Evolutionary conservation across 495 filamentous ascomycete species (phyloP), one percentile per base, ranked within the genome.

Genomic region (Wilcoxina mikolae): DNA sequence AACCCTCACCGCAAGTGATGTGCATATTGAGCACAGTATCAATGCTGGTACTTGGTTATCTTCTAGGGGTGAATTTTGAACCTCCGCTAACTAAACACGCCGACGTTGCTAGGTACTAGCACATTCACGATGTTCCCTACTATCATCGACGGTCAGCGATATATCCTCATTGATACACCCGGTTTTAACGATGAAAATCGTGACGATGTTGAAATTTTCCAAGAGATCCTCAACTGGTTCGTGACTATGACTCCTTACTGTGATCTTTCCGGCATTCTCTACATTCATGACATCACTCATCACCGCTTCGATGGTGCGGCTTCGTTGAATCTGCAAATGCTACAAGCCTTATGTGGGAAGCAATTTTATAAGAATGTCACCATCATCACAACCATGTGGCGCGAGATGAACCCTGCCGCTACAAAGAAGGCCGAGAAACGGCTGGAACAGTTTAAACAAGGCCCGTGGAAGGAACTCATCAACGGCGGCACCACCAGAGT

Each of bases 161-260:
- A 71, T 20, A 60, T 59, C 33, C 58, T 77, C 12, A 65, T 76
- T 48, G 74, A 77, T 51, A 77, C 74, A 0, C 74, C 74, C 2
- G 74, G 74, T 4, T 77, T 76, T 33, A 70, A 76, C 53, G 74
- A 77, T 61, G 71, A 69, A 4, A 58, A 60, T 12, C 62, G 69
- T 0, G 67, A 58, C 11, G 73, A 75, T 26, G 58, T 65, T 5
- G 69, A 75, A 10, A 61, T 72, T 3, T 63, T 75, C 4, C 42
- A 53, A 0, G 56, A 65, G 0, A 71, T 74, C n/a, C 57, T 71
- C 27, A 41, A 41, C 1, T 71, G 64, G 29, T 60, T 74, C 45
- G 52, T 57, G 2, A 55, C 39, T 0, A 56, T 56, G 1, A 64
- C 65, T 38, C 48, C 60, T 2, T 55, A 57, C 0, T 58, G 56